phyloP scores from a whole-genome alignment of 495 filamentous ascomycete genomes.

The Xylaria telfairii region DNA sequence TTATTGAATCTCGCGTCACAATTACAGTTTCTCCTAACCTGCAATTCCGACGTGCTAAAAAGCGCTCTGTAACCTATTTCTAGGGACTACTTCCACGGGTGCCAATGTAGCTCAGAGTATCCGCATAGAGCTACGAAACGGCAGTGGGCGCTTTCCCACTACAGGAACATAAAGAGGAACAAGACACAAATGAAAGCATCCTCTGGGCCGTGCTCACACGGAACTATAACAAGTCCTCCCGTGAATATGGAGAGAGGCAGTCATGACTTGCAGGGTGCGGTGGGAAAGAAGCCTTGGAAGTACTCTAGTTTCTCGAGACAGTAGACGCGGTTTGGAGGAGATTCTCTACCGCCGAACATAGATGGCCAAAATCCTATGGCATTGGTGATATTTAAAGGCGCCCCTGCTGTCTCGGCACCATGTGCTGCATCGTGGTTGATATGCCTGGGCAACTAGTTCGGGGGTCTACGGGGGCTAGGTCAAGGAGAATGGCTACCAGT shows the following conservation, averaged over 20 bases:
- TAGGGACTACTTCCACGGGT: neutral
- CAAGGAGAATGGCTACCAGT: neutral
- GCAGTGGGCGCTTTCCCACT: neutral
- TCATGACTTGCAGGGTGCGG: neutral
- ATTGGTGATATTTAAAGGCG: neutral
- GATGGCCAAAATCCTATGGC: neutral
- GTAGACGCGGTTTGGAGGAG: neutral
- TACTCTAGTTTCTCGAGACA: neutral
- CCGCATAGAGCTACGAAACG: neutral
- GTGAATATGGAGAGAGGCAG: neutral
- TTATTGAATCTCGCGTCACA: neutral
- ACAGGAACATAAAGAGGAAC: neutral
- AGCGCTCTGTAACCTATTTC: neutral
- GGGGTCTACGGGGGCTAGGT: neutral
- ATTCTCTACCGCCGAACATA: neutral
- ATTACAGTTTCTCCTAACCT: too few relatives aligned
- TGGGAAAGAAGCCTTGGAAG: neutral
- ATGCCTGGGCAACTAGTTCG: neutral
- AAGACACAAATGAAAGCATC: neutral
- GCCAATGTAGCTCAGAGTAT: neutral
- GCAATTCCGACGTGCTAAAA: neutral
- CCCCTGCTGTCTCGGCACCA: neutral
- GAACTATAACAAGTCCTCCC: neutral
- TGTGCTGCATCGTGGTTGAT: neutral
- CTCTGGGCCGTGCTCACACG: neutral